phyloP scores from a whole-genome alignment of 1,284 basidiomycete species.

The Sanguinoderma infundibulare region DNA sequence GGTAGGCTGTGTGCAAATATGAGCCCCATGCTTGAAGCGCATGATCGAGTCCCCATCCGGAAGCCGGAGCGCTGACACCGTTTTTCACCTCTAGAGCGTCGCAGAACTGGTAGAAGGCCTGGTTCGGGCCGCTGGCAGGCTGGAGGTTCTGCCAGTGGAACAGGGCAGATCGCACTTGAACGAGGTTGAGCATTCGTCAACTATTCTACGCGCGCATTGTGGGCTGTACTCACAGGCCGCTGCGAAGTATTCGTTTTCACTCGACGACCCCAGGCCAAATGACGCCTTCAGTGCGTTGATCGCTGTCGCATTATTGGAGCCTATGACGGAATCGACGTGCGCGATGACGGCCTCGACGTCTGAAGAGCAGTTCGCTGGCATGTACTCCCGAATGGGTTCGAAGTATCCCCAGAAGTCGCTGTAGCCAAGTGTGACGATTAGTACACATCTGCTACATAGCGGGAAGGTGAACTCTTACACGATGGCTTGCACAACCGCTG shows the following conservation, averaged over 20 bases:
- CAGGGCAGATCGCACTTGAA: slow-evolving; percentile 53
- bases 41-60: slow-evolving; percentile 66
- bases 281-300: slow-evolving; percentile 55
- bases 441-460: neutral
- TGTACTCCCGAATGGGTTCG: slow-evolving; percentile 65
- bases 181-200: neutral
- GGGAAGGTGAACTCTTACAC: slow-evolving; percentile 45
- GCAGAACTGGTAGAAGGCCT: slow-evolving; percentile 65
- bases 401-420: slow-evolving; percentile 74
- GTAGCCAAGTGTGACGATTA: neutral
- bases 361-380: slow-evolving; percentile 74
- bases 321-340: slow-evolving; percentile 61
- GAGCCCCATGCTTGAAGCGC: slow-evolving; percentile 64
- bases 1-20: slow-evolving; percentile 54
- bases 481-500: slow-evolving; percentile 72
- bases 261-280: slow-evolving; percentile 62
- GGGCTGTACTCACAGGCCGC: slow-evolving; percentile 44
- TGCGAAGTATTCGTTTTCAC: slow-evolving; percentile 68
- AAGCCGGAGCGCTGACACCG: slow-evolving; percentile 53
- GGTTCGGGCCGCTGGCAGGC: slow-evolving; percentile 42
- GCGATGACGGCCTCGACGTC: slow-evolving; percentile 66
- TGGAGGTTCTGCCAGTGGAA: slow-evolving; percentile 60
- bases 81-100: slow-evolving; percentile 74
- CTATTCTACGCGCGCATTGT: too few relatives aligned
- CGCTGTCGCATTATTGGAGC: slow-evolving; percentile 43